Percentiles rank a stretch among this genome's conserved stretches.
Evolutionary conservation across 305 asterid species (phyloP).

Genomic region (Nicotiana rustica): DNA sequence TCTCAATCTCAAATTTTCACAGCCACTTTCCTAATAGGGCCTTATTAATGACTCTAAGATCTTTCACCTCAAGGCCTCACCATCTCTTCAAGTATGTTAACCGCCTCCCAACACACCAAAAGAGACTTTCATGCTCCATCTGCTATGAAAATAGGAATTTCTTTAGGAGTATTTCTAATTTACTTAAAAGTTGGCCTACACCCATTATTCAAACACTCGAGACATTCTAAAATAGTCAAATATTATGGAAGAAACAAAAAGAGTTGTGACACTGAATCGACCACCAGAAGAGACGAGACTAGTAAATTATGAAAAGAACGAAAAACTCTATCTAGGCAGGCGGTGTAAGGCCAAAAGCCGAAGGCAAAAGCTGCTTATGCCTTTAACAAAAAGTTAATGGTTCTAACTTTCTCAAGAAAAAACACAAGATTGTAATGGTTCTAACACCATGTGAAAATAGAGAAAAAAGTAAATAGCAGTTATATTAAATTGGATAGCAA

Average conservation of each 20-base stretch:
- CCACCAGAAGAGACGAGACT: too few relatives aligned
- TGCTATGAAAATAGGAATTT: neutral
- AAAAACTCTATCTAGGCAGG: too few relatives aligned
- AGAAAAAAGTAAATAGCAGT: too few relatives aligned
- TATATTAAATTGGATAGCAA: too few relatives aligned
- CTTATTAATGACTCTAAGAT: neutral
- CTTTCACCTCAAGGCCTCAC: neutral
- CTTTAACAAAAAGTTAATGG: too few relatives aligned
- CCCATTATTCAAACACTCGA: neutral
- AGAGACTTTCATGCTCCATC: neutral
- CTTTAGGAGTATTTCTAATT: neutral
- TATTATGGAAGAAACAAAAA: neutral
- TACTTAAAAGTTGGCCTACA: neutral
- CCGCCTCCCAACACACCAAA: neutral
- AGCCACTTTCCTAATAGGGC: neutral
- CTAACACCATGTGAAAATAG: too few relatives aligned
- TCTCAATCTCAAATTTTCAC: neutral
- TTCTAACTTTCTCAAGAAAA: too few relatives aligned
- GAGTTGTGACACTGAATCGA: too few relatives aligned
- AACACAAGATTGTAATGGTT: too few relatives aligned
- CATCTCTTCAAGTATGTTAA: neutral
- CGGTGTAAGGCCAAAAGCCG: too few relatives aligned
- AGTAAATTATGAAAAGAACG: too few relatives aligned
- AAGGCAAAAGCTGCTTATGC: too few relatives aligned
- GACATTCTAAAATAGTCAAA: neutral